Percentiles rank a stretch among this genome's conserved stretches.
Evolutionary conservation across 768 basidiomycete species (phyloP).

Genomic region (Mycena venus): DNA sequence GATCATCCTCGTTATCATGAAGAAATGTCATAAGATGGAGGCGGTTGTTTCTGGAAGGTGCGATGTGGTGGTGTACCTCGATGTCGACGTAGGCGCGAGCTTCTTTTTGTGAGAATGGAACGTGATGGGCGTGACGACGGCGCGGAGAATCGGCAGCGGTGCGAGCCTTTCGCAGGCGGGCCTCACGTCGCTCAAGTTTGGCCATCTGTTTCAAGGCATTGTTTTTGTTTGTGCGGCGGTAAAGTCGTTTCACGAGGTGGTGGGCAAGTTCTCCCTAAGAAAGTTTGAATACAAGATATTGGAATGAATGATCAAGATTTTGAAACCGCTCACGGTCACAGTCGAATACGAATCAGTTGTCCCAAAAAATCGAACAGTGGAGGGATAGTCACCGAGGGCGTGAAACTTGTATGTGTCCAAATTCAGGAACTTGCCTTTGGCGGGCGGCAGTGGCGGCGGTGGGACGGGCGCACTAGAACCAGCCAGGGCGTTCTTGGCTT

Average conservation of each 20-base stretch:
- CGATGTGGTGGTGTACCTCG: slow-evolving; percentile 23
- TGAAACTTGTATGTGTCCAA: slow-evolving; percentile 40
- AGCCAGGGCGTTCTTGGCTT: neutral
- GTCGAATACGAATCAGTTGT: slow-evolving; percentile 36
- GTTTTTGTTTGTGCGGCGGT: slow-evolving; percentile 45
- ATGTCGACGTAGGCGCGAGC: neutral
- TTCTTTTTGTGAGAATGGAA: neutral
- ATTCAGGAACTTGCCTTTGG: slow-evolving; percentile 31
- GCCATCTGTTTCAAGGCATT: slow-evolving; percentile 10
- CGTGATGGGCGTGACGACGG: neutral
- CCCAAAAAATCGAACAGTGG: slow-evolving; percentile 22
- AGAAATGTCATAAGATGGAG: neutral
- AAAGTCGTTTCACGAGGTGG: slow-evolving; percentile 43
- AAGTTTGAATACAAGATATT: neutral
- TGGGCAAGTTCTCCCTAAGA: slow-evolving; percentile 53
- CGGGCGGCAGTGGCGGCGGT: neutral
- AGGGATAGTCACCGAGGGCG: slow-evolving; percentile 39
- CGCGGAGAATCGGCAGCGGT: neutral
- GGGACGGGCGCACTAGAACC: neutral
- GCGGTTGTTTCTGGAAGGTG: neutral
- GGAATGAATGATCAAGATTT: neutral
- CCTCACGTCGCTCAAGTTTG: slow-evolving; percentile 35
- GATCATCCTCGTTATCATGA: neutral
- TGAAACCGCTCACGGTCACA: slow-evolving; percentile 33
- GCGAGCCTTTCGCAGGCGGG: neutral